Evolutionary conservation across 148 eudicot species (phyloP).

Genomic region (Persicaria tinctoria): DNA sequence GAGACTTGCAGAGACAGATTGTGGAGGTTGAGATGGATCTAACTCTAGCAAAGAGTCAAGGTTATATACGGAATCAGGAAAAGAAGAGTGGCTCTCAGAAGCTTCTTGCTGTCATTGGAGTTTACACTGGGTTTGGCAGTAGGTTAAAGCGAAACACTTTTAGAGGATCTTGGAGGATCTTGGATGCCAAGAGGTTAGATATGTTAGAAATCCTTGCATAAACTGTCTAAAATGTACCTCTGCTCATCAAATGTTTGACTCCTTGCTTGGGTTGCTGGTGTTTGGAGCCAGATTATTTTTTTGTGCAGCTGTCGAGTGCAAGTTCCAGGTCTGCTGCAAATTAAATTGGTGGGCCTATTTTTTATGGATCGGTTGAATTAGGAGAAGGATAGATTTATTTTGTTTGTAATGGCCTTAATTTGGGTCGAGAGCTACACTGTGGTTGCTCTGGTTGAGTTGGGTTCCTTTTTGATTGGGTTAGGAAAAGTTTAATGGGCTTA

Average conservation of each 20-base stretch:
- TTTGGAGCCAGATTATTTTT: too few relatives aligned
- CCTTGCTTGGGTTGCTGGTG: too few relatives aligned
- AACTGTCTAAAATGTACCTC: not conserved
- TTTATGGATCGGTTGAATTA: too few relatives aligned
- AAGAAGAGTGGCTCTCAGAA: slow-evolving; percentile 30
- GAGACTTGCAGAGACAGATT: slow-evolving; percentile 86
- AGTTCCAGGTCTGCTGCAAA: too few relatives aligned
- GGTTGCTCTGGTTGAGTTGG: too few relatives aligned
- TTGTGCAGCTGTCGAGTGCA: too few relatives aligned
- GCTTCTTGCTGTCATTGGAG: slow-evolving; percentile 91
- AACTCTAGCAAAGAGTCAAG: slow-evolving; percentile 87
- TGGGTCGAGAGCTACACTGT: too few relatives aligned
- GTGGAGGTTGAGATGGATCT: slow-evolving; percentile 95
- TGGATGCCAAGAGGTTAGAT: slow-evolving; percentile 85
- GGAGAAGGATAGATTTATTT: too few relatives aligned
- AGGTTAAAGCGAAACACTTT: slow-evolving; percentile 65
- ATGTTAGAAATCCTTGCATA: not conserved
- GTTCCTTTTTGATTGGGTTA: too few relatives aligned
- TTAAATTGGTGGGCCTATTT: too few relatives aligned
- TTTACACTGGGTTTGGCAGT: slow-evolving; percentile 95
- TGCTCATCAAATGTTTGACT: not conserved
- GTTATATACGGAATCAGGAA: slow-evolving; percentile 58
- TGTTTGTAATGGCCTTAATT: too few relatives aligned
- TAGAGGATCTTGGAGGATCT: slow-evolving; percentile 66
- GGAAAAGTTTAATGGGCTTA: too few relatives aligned